These are phyloP conservation scores for Fusarium sp. DNA, from an alignment of 2,329 filamentous ascomycete species.

Conservation along the genomic window DNA sequence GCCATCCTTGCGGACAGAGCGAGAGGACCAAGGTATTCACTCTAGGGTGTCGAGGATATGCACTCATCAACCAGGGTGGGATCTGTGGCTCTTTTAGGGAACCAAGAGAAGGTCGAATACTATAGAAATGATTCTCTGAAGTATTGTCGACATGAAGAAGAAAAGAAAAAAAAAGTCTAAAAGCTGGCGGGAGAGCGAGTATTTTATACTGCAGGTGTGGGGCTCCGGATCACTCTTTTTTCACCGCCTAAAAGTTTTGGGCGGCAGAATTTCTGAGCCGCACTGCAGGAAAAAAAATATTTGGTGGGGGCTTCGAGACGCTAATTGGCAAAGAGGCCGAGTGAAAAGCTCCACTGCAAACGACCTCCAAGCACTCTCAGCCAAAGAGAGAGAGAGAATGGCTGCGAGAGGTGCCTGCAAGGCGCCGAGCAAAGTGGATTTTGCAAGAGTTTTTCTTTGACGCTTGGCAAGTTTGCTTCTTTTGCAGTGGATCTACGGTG, in stretches of 20 bases:
- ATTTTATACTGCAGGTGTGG: conserved; percentile 43
- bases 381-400: background rate
- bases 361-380: conserved; percentile 16
- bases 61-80: conserved; percentile 69
- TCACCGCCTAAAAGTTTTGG: conserved; percentile 57
- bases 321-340: conserved; percentile 9
- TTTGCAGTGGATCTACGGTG: background rate
- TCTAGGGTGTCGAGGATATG: conserved; percentile 80
- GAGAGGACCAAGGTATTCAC: conserved; percentile 52
- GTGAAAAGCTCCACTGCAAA: conserved; percentile 2
- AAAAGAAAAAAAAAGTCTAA: conserved; percentile 63
- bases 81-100: conserved; percentile 94
- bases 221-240: conserved; percentile 27
- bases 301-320: conserved; percentile 1
- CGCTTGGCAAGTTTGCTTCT: background rate
- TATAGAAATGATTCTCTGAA: conserved; percentile 97
- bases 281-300: conserved; percentile 3
- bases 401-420: background rate
- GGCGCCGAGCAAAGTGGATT: conserved; percentile 16
- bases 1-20: conserved; percentile 67
- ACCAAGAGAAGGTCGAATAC: conserved; percentile 93
- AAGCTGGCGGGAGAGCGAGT: conserved; percentile 9
- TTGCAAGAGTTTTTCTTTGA: conserved; percentile 8
- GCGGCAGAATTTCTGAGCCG: conserved; percentile 45
- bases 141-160: conserved; percentile 75